Evolutionary conservation across 2,329 filamentous ascomycete genomes (phyloP), one percentile per base, ranked within the genome.

Genomic region (Zarea fungicola): DNA sequence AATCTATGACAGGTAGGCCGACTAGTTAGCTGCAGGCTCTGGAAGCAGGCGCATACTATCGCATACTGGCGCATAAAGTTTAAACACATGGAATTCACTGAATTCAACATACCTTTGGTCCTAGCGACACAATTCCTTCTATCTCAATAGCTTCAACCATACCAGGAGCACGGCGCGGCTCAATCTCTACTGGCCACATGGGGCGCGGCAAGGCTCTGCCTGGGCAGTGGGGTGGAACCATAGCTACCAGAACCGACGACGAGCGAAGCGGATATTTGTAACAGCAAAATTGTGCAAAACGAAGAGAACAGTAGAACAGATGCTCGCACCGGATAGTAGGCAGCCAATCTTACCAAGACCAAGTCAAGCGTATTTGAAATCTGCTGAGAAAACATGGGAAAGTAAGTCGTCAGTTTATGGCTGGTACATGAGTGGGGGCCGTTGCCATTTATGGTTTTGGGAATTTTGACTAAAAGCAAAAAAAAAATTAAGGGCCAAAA

Each of bases 391-490:
- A 46, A 23, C 29, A 29, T 46, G 32, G 19, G 28, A 37, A 46
- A 47, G 37, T 26, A 23, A 19, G 22, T 42, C n/a, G 28, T 48
- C 48, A 13, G 29, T 35, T 48, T 21, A 19, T 13, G 14, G 22
- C 40, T 41, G 22, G 36, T 45, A 50, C 51, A 45, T 29, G 34
- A 53, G 60, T 60, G 62, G 64, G 60, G 58, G 56, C 56, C 54
- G 51, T 56, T 58, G 56, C 50, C 53, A 61, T 66, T 65, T 65
- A 65, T 65, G 60, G 53, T 63, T 65, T 64, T 55, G 54, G 52
- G 36, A 42, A 50, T 46, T 45, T 42, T 28, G 25, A 45, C 48
- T 45, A 50, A 44, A 42, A 48, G 37, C 46, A 42, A 47, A 25
- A 22, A 21, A 42, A 26, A n/a, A 16, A 4, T 10, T 21, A 23